These are phyloP conservation scores for Saccharomycopsis hybrid DNA, from an alignment of 1,139 yeast genomes.

Conservation along the genomic window DNA sequence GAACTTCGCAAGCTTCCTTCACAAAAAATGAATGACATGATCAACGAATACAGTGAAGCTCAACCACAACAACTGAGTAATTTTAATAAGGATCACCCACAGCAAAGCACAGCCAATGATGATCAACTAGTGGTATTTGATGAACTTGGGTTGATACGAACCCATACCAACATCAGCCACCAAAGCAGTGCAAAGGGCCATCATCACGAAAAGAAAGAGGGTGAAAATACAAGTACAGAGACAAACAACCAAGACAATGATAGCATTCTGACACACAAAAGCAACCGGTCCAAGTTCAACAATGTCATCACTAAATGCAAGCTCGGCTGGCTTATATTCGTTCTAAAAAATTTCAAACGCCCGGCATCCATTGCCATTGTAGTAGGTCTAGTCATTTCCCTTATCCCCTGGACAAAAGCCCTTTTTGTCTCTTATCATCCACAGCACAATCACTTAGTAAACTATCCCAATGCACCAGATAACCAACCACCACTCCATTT, in stretches of 20 bases:
- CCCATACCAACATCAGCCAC: neutral
- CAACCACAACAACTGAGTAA: neutral
- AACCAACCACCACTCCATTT: slow-evolving; percentile 75
- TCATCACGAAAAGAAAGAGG: too few relatives aligned
- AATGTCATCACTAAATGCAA: too few relatives aligned
- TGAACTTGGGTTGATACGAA: slow-evolving; percentile 3
- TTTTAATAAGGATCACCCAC: neutral
- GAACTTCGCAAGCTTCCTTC: slow-evolving; percentile 28
- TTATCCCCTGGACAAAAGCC: slow-evolving; percentile 70
- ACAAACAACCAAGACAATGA: too few relatives aligned
- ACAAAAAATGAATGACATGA: slow-evolving; percentile 51
- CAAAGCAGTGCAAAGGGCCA: neutral
- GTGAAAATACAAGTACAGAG: too few relatives aligned
- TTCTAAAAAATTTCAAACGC: slow-evolving; percentile 43
- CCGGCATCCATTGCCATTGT: slow-evolving; percentile 56
- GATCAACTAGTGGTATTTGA: neutral
- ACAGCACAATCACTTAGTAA: slow-evolving; percentile 24
- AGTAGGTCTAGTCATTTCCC: slow-evolving; percentile 47
- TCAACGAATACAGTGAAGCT: slow-evolving; percentile 50
- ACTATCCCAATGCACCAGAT: slow-evolving; percentile 72
- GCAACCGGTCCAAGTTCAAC: too few relatives aligned
- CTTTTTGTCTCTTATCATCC: slow-evolving; percentile 45
- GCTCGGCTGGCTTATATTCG: neutral
- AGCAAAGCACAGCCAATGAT: neutral
- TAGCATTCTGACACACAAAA: too few relatives aligned